Evolutionary conservation across 768 basidiomycete genomes (phyloP), one percentile per base, ranked within the genome.

Genomic region (Termitomyces sp.): DNA sequence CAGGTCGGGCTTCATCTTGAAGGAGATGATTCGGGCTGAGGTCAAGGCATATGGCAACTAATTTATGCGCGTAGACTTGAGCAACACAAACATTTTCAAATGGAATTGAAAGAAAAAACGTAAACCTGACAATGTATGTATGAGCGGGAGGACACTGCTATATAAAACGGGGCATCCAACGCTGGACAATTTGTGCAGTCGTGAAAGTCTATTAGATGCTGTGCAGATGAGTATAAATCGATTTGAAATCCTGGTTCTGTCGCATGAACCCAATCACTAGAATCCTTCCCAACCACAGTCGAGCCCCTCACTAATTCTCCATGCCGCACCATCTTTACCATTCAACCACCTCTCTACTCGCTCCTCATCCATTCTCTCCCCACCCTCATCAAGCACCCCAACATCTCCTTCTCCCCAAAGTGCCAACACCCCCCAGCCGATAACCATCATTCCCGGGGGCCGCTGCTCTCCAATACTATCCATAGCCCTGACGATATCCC

Each of bases 401-500:
- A 88, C 78, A 62, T 93, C 85, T 0, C 93, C 92, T 54, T 71
- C 65, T 0, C 82, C 86, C 70, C 89, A 86, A 46, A 98, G 72
- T 40, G 89, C 86, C 60, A 94, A 68, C 10, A 90, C 88, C 2
- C 87, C 80, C 95, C 95, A 99, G 2, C 97, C 97, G 63, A 99
- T 79, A 32, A 98, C 79, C 68, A 98, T 89, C 90, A 99, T 94
- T 9, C 94, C 97, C 0, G 97, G 97, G 18, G 95, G 94, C 36
- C 95, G 74, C 70, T 98, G 94, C 64, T 92, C 90, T 8, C 90
- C 93, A 2, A 80, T 73, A 59, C 80, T 83, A 56, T 87, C 86
- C 68, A 98, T 68, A 1, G 89, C 93, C 18, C 70, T 71, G 16
- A 80, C 82, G 40, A 98, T 82, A 64, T 87, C 79, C 55, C 72